Base-by-base conservation (phyloP, 2,329 filamentous ascomycete species). In the Cladophialophora bantiana region DNA sequence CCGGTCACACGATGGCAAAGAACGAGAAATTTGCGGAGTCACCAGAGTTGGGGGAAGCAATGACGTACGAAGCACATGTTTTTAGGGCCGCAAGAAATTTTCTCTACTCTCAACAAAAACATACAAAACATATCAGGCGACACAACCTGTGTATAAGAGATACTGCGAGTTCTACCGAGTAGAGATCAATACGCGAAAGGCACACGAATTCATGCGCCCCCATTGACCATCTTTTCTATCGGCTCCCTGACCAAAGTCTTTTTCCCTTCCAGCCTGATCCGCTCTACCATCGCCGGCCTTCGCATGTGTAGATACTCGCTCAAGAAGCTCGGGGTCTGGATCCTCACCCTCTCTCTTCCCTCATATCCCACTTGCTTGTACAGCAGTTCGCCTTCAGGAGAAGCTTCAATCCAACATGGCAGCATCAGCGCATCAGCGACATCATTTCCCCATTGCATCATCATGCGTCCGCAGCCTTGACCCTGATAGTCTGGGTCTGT, bases 331-430 rank as follows among this genome's bases (percentile, higher is more conserved):
- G 57, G 26, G 15, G 65, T 67, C 56, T 63, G 50, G 7, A 67
- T 61, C 61, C 35, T 56, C 32, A 68, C 66, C 38, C 62, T 62
- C 36, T 68, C 65, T 38, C 45, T 55, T 15, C 58, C 62, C 10
- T 42, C 34, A 34, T 64, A 73, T 2, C 72, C 73, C 56, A 65
- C 74, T 57, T 75, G 75, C 42, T 76, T 74, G 64, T 80, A 80
- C 12, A 80, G 66, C 34, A 73, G 71, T 62, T 75, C 77, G 1
- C 78, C 78, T 72, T 77, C 76, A 1, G 65, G 61, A 18, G 76
- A 77, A 2, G 77, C 75, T 65, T 80, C 78, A 68, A 80, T 72
- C 76, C 76, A 80, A 48, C 76, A 75, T 52, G 78, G 76, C 26
- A 79, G 66, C 45, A 76, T 70, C 18, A 76, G 66, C 18, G 72